Base-by-base conservation (phyloP, 2,329 filamentous ascomycete species). In the Fusarium bactridioides region DNA sequence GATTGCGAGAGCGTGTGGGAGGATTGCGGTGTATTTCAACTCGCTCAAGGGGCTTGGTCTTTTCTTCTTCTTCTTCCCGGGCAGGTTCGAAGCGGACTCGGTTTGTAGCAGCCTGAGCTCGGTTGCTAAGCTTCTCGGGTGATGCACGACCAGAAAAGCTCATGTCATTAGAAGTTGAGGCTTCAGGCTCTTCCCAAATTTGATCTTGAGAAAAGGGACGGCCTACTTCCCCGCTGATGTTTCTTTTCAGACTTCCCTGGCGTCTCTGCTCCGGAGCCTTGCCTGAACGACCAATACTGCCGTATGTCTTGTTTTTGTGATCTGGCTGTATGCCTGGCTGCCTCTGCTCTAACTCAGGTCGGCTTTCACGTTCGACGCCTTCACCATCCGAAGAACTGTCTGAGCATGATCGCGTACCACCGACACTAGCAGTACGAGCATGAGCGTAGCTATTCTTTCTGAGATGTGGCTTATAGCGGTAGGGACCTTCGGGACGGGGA, bases 161-260 rank as follows among this genome's bases (percentile, higher is more conserved):
- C 50, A 50, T 41, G 38, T 56, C 58, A 51, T 74, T 74, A 47
- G 62, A 44, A 18, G 68, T 55, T 19, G 72, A 70, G 21, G 79
- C 85, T 77, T 93, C 90, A 2, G 94, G 93, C 79, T 98, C 95
- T 80, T 98, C 95, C 86, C 94, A 98, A 68, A 98, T 95, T 78
- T 93, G 91, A 78, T 94, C 92, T 38, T 91, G 89, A 4, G 91
- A 92, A 79, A 94, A 94, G 4, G 90, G 88, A 60, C 86, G 88
- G 74, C 88, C 84, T 65, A 91, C 83, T 77, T 92, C 90, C 25
- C 91, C 91, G 78, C 91, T 94, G 76, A 91, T 87, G 73, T 93
- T 92, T 68, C 92, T 87, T 80, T 89, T 91, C 76, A 89, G 85
- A 75, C 90, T 92, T 76, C 90, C 92, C 70, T 90, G 90, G 38